phyloP scores from a whole-genome alignment of 2,329 filamentous ascomycete species.

The Fusarium oxysporum region DNA sequence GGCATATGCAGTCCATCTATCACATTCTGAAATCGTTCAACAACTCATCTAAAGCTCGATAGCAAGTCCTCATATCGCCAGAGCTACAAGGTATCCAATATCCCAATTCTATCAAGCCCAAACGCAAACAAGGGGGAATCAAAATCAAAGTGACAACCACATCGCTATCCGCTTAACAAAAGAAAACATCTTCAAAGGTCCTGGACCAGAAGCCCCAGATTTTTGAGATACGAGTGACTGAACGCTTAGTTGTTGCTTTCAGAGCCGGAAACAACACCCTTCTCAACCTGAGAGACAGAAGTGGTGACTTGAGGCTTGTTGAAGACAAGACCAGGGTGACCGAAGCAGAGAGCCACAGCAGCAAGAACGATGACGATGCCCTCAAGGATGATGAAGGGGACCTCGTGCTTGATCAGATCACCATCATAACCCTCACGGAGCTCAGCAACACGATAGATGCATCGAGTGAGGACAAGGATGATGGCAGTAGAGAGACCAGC shows the following conservation, averaged over 20 bases:
- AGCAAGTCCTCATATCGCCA: background rate
- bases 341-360: constrained; percentile 52
- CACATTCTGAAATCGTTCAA: background rate
- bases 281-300: constrained; percentile 43
- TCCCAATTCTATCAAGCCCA: constrained; percentile 25
- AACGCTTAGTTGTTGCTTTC: constrained; percentile 23
- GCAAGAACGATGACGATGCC: constrained; percentile 56
- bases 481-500: constrained; percentile 65
- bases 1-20: constrained; percentile 7
- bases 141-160: constrained; percentile 11
- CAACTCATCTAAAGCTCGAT: constrained; percentile 26
- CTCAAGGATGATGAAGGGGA: constrained; percentile 66
- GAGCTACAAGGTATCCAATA: constrained; percentile 28
- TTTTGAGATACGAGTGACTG: background rate
- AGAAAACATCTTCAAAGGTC: background rate
- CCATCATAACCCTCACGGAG: constrained; percentile 72
- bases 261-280: constrained; percentile 16
- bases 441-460: constrained; percentile 74
- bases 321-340: constrained; percentile 58
- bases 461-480: constrained; percentile 70
- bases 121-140: constrained; percentile 8
- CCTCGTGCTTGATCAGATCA: constrained; percentile 63
- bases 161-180: constrained; percentile 33
- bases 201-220: background rate
- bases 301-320: constrained; percentile 32